These are phyloP conservation scores for Linanthus parryae DNA, from an alignment of 148 eudicot genomes.

Conservation along the genomic window DNA sequence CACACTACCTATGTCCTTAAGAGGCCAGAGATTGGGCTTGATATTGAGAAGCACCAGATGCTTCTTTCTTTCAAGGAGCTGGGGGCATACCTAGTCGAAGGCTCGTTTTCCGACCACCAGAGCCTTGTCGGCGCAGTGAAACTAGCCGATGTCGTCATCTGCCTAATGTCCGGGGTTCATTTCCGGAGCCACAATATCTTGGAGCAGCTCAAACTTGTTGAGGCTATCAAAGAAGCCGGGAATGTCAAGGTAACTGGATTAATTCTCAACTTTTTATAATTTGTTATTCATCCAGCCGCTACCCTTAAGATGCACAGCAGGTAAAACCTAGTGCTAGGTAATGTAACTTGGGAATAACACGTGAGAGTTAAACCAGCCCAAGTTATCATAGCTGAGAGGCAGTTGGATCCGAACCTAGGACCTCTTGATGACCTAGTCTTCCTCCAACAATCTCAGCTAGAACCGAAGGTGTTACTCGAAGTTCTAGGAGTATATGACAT, in stretches of 20 bases:
- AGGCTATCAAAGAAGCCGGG: constrained; percentile 89
- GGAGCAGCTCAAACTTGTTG: constrained; percentile 70
- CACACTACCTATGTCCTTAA: constrained; percentile 36
- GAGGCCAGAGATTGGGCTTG: constrained; percentile 33
- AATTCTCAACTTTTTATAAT: too few relatives aligned
- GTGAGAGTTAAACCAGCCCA: too few relatives aligned
- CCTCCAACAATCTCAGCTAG: too few relatives aligned
- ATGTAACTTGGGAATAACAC: too few relatives aligned
- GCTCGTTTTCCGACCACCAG: constrained; percentile 53
- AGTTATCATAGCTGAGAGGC: too few relatives aligned
- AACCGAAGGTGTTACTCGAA: too few relatives aligned
- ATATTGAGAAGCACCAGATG: constrained; percentile 38
- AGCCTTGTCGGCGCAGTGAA: constrained; percentile 77
- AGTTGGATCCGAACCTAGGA: too few relatives aligned
- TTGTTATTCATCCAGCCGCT: too few relatives aligned
- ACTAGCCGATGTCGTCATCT: constrained; percentile 65
- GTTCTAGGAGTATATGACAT: too few relatives aligned
- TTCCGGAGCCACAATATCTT: constrained; percentile 56
- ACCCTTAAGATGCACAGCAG: too few relatives aligned
- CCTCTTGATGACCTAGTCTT: too few relatives aligned
- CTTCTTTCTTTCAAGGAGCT: constrained; percentile 28
- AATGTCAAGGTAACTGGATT: constrained; percentile 67
- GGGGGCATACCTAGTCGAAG: constrained; percentile 31
- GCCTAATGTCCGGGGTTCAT: constrained; percentile 68
- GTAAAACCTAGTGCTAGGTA: too few relatives aligned